Conservation (phyloP, 805 yeast genomes). For the Saccharomycopsis amapae region DNA sequence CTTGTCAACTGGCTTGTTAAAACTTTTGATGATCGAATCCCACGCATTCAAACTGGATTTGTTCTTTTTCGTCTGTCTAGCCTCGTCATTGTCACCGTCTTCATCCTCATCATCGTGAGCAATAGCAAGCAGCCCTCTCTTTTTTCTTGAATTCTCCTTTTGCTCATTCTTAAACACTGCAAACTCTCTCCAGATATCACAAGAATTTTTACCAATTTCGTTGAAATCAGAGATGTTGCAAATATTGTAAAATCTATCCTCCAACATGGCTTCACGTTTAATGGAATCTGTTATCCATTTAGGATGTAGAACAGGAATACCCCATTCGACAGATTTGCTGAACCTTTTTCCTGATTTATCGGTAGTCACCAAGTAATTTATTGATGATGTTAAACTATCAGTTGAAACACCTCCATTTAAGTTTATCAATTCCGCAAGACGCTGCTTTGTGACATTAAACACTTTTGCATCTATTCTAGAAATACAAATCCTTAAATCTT, state of each 20-base stretch:
- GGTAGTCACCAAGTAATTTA: constrained; percentile 42
- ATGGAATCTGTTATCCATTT: constrained; percentile 37
- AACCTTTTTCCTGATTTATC: constrained; percentile 46
- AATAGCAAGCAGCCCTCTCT: constrained; percentile 20
- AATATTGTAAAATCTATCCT: constrained; percentile 28
- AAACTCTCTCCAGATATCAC: constrained; percentile 26
- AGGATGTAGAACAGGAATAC: constrained; percentile 34
- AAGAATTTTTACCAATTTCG: constrained; percentile 28
- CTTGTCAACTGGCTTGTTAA: neutral
- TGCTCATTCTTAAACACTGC: constrained; percentile 3
- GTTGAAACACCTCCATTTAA: constrained; percentile 45
- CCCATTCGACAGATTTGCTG: constrained; percentile 38
- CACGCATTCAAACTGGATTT: constrained; percentile 16
- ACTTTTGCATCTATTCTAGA: constrained; percentile 29
- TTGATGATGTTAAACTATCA: constrained; percentile 41
- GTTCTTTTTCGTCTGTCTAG: constrained; percentile 17
- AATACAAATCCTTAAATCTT: constrained; percentile 33
- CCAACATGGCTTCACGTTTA: constrained; percentile 33
- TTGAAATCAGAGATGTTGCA: constrained; percentile 12
- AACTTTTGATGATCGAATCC: constrained; percentile 15
- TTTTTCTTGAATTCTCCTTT: constrained; percentile 6
- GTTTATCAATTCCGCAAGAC: constrained; percentile 31
- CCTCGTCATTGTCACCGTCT: constrained; percentile 7
- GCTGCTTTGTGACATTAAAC: constrained; percentile 25
- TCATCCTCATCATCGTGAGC: constrained; percentile 1